These are phyloP conservation scores for Ceratorhiza oryzae-sativae DNA, from an alignment of 1,284 basidiomycete species.

Conservation along the genomic window DNA sequence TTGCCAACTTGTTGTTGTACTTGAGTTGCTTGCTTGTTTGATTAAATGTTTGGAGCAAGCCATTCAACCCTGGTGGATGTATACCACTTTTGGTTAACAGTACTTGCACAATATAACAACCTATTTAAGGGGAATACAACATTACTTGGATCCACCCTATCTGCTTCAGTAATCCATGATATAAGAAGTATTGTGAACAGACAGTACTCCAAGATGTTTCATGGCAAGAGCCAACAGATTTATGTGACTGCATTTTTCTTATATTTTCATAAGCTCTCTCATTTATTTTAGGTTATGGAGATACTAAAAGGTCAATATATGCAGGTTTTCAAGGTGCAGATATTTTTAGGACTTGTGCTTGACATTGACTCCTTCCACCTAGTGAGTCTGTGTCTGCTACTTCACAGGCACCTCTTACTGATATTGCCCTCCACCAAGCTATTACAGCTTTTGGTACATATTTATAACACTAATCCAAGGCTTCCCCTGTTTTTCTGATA, in stretches of 20 bases:
- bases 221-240: neutral
- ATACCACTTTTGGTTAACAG: constrained; percentile 1
- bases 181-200: constrained; percentile 30
- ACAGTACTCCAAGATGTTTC: constrained; percentile 35
- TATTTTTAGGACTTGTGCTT: neutral
- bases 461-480: constrained; percentile 14
- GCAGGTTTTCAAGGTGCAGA: constrained; percentile 5
- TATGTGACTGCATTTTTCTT: too few relatives aligned
- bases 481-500: neutral
- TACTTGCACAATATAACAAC: constrained; percentile 19
- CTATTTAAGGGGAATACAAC: constrained; percentile 24
- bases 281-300: neutral
- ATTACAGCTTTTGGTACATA: neutral
- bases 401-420: neutral
- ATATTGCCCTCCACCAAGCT: constrained; percentile 22
- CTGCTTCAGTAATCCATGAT: constrained; percentile 15
- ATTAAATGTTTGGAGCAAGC: neutral
- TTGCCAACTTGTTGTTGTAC: neutral
- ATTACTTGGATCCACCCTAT: neutral
- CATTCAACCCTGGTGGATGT: neutral
- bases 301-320: neutral
- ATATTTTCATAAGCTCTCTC: constrained; percentile 12
- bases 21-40: constrained; percentile 38
- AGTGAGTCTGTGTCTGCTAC: neutral
- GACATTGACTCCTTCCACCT: neutral